These are phyloP conservation scores for Zangia roseola DNA, from an alignment of 768 basidiomycete genomes.

Conservation along the genomic window DNA sequence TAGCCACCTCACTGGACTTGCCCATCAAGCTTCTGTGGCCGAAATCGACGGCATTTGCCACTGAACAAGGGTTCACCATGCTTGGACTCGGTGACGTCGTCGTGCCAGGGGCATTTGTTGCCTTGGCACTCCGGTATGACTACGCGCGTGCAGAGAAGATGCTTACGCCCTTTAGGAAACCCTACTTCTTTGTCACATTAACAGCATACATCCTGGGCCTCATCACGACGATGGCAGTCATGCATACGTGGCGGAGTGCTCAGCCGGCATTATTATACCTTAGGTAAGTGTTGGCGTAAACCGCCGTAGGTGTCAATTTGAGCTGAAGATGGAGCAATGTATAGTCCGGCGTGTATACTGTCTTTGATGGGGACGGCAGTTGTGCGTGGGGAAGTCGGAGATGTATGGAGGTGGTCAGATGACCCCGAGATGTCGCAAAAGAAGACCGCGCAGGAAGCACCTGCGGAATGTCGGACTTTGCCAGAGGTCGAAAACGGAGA, in stretches of 20 bases:
- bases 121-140: slow-evolving; percentile 87
- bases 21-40: slow-evolving; percentile 94
- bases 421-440: slow-evolving; percentile 33
- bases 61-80: slow-evolving; percentile 72
- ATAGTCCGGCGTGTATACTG: slow-evolving; percentile 73
- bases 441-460: slow-evolving; percentile 14
- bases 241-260: slow-evolving; percentile 73
- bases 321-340: slow-evolving; percentile 3
- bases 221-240: slow-evolving; percentile 73
- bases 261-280: slow-evolving; percentile 95
- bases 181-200: slow-evolving; percentile 74
- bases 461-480: slow-evolving; percentile 11
- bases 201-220: slow-evolving; percentile 75
- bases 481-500: slow-evolving; percentile 16
- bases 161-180: slow-evolving; percentile 50
- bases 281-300: slow-evolving; percentile 49
- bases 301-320: not conserved
- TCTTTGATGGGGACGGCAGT: slow-evolving; percentile 62
- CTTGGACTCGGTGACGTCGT: slow-evolving; percentile 91
- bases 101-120: slow-evolving; percentile 67
- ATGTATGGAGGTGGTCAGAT: slow-evolving; percentile 75
- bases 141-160: slow-evolving; percentile 42
- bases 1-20: slow-evolving; percentile 85
- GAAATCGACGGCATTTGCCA: slow-evolving; percentile 54
- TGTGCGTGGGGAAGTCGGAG: slow-evolving; percentile 63